Base-by-base conservation (phyloP, 2,329 filamentous ascomycete species). In the Fusarium austroafricanum region DNA sequence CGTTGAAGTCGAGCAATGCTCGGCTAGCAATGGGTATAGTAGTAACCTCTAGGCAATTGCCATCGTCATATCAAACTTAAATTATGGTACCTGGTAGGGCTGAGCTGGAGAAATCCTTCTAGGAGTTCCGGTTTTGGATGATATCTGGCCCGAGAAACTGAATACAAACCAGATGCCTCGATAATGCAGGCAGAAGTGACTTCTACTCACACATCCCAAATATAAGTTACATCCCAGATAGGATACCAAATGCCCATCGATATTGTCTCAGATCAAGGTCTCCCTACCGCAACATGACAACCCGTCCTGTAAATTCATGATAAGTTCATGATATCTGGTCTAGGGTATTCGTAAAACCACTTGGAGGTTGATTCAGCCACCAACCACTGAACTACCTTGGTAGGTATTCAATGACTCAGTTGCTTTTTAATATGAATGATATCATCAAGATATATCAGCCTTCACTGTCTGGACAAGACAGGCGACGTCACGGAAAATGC, bases 401-500 rank as follows among this genome's bases (percentile, higher is more conserved):
- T n/a, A n/a, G n/a, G n/a, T n/a, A 18, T 65, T n/a, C 14, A 14
- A 18, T 40, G 33, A 39, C 11, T 26, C 23, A 7, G n/a, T 38
- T 45, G 39, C 35, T 66, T 35, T 23, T 29, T 33, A 37, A 56
- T 33, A 65, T 47, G 55, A 65, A 43, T 53, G 49, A 35, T 38
- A 46, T 28, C 49, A 29, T 38, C 21, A 14, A 37, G 28, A 52
- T 29, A 29, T 20, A 38, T 51, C 40, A 56, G 21, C 21, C 51
- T 28, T 47, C 23, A 23, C 20, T 45, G 21, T 43, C 29, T 26
- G 39, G 29, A 40, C 10, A 43, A 46, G 21, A 29, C 31, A 20
- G 40, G 31, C 40, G 35, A 47, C 38, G 44, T 61, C 37, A 46
- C n/a, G 33, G 14, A 31, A 17, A 20, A 20, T 8, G 26, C 26